Conservation (phyloP, 1,139 yeast species). For the Blastobotrys indianensis region DNA sequence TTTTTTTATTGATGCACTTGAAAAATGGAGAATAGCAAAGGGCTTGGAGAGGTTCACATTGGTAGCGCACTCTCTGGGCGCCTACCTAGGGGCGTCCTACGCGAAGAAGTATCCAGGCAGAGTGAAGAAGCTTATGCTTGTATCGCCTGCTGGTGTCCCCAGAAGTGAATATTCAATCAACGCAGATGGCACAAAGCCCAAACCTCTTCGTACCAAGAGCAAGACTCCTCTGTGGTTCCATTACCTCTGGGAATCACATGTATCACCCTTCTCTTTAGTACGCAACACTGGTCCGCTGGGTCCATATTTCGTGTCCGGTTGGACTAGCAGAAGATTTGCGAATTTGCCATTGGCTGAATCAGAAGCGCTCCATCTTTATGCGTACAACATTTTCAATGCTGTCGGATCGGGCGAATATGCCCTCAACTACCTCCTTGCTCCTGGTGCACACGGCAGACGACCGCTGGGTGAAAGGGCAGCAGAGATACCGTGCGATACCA, state of each 20-base stretch:
- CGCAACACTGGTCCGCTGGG: constrained; percentile 38
- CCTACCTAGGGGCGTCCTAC: constrained; percentile 75
- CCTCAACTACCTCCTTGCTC: constrained; percentile 57
- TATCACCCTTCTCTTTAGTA: constrained; percentile 37
- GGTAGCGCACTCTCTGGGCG: constrained; percentile 92
- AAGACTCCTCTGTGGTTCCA: constrained; percentile 29
- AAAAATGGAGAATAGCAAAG: constrained; percentile 67
- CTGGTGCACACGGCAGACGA: constrained; percentile 69
- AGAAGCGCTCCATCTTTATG: constrained; percentile 46
- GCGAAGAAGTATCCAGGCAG: constrained; percentile 65
- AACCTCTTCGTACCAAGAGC: constrained; percentile 9
- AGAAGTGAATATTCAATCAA: constrained; percentile 30
- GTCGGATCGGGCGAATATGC: constrained; percentile 64
- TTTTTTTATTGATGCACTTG: constrained; percentile 77
- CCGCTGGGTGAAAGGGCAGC: constrained; percentile 65
- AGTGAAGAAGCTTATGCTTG: constrained; percentile 60
- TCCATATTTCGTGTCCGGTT: constrained; percentile 37
- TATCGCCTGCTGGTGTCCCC: constrained; percentile 86
- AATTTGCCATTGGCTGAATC: constrained; percentile 27
- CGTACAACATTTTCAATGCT: constrained; percentile 54
- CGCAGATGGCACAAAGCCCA: constrained; percentile 13
- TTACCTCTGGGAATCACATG: constrained; percentile 38
- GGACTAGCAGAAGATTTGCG: constrained; percentile 39
- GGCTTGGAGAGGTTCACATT: constrained; percentile 51
- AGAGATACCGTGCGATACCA: constrained; percentile 31